Evolutionary conservation across 257 asterid genomes (phyloP).

Genomic region (Przewalskia tangutica): DNA sequence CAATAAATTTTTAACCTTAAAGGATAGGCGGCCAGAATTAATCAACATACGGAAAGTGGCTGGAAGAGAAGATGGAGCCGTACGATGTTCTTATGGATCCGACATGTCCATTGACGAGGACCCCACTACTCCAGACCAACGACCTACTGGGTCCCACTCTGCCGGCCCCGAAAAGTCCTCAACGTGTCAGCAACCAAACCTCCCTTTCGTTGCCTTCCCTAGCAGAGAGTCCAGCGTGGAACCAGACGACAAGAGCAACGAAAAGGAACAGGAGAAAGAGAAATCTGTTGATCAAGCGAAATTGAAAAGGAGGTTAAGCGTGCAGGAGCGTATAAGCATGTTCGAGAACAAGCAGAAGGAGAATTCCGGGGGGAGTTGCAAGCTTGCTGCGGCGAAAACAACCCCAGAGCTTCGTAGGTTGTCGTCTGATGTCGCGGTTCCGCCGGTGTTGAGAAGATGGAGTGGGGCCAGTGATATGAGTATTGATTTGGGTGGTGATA

Average conservation of each 20-base stretch:
- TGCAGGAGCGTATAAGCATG: conserved; percentile 76
- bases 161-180: conserved; percentile 10
- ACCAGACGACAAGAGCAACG: conserved; percentile 10
- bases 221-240: conserved; percentile 24
- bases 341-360: conserved; percentile 91
- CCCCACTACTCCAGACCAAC: conserved; percentile 22
- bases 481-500: conserved; percentile 56
- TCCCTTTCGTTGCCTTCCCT: conserved; percentile 1
- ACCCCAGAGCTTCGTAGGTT: conserved; percentile 60
- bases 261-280: conserved; percentile 7
- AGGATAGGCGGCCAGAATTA: conserved; percentile 54
- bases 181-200: conserved; percentile 9
- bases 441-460: conserved; percentile 67
- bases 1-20: conserved; percentile 46
- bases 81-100: conserved; percentile 51
- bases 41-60: conserved; percentile 37
- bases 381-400: conserved; percentile 48
- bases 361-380: conserved; percentile 53
- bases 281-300: conserved; percentile 28
- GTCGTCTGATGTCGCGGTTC: conserved; percentile 56
- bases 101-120: conserved; percentile 44
- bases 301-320: conserved; percentile 67
- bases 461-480: conserved; percentile 94
- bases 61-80: conserved; percentile 30
- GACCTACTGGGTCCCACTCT: conserved; percentile 7